phyloP scores from a whole-genome alignment of 2,329 filamentous ascomycete genomes.

The Remersonia thermophila region DNA sequence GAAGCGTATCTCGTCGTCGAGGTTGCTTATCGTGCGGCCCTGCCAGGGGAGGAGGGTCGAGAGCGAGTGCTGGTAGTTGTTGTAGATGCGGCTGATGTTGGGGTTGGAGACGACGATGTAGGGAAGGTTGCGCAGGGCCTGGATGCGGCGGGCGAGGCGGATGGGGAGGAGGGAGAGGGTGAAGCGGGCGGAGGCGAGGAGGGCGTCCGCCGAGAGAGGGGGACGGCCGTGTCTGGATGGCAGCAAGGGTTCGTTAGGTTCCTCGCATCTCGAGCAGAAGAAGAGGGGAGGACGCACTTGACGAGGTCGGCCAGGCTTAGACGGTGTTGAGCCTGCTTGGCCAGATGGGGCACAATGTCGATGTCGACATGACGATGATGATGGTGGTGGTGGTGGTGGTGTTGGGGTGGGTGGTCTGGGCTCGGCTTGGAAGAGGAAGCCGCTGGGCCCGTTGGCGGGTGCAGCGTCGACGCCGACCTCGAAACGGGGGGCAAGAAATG shows the following conservation, averaged over 20 bases:
- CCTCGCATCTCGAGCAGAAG: not conserved
- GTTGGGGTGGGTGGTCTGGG: slow-evolving; percentile 6
- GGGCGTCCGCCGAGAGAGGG: slow-evolving; percentile 64
- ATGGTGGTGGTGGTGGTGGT: slow-evolving; percentile 20
- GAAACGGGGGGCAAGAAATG: not conserved
- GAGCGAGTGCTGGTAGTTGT: slow-evolving; percentile 89
- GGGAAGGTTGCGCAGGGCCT: slow-evolving; percentile 82
- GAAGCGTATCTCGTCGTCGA: slow-evolving; percentile 83
- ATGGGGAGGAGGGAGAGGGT: slow-evolving; percentile 85
- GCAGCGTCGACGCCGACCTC: slow-evolving; percentile 11
- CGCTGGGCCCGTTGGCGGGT: slow-evolving; percentile 6
- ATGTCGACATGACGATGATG: slow-evolving; percentile 30
- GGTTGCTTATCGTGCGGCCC: slow-evolving; percentile 53
- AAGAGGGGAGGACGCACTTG: slow-evolving; percentile 42
- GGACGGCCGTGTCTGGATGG: slow-evolving; percentile 68
- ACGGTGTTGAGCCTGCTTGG: slow-evolving; percentile 64
- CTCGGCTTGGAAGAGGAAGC: too few relatives aligned
- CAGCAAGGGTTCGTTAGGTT: not conserved
- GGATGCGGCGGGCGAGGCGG: slow-evolving; percentile 84
- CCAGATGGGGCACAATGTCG: slow-evolving; percentile 66
- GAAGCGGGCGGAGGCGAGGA: slow-evolving; percentile 89
- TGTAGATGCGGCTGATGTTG: slow-evolving; percentile 86
- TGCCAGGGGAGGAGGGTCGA: slow-evolving; percentile 80
- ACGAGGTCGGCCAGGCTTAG: slow-evolving; percentile 81
- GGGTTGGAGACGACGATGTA: slow-evolving; percentile 98